These are phyloP conservation scores for Umbilicaria muhlenbergii DNA, from an alignment of 495 filamentous ascomycete species.

Conservation along the genomic window DNA sequence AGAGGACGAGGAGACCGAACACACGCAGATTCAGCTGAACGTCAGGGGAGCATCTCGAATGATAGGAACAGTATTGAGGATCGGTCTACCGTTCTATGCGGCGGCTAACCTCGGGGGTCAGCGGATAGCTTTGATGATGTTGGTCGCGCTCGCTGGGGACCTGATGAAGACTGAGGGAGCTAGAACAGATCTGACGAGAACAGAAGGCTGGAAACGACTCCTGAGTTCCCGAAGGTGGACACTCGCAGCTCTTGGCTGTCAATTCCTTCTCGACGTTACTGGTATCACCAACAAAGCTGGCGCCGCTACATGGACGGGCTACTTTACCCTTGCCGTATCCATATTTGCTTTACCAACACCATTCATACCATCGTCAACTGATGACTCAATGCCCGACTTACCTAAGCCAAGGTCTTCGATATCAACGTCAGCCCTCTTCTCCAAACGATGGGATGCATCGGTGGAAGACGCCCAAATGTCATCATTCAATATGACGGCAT, in stretches of 20 bases:
- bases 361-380: conserved; percentile 17
- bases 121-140: conserved; percentile 32
- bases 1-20: background rate
- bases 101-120: conserved; percentile 38
- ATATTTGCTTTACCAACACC: conserved; percentile 28
- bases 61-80: conserved; percentile 14
- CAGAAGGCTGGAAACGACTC: conserved; percentile 14
- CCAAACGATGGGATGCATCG: conserved; percentile 4
- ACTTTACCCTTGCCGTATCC: conserved; percentile 27
- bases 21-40: conserved; percentile 1
- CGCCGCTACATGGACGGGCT: conserved; percentile 22
- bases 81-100: conserved; percentile 42
- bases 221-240: conserved; percentile 18
- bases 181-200: conserved; percentile 4
- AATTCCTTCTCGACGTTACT: conserved; percentile 7
- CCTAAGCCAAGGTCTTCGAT: conserved; percentile 1
- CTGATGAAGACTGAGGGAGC: conserved; percentile 14
- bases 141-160: conserved; percentile 27
- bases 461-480: background rate
- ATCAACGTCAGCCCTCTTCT: conserved; percentile 7
- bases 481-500: background rate
- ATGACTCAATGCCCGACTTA: background rate
- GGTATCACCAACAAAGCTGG: conserved; percentile 1
- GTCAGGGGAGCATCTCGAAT: conserved; percentile 1
- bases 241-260: conserved; percentile 3